Percentiles rank a stretch among this genome's conserved stretches.
Evolutionary conservation across 2,329 filamentous ascomycete genomes (phyloP).

Genomic region (Diaporthe eres): DNA sequence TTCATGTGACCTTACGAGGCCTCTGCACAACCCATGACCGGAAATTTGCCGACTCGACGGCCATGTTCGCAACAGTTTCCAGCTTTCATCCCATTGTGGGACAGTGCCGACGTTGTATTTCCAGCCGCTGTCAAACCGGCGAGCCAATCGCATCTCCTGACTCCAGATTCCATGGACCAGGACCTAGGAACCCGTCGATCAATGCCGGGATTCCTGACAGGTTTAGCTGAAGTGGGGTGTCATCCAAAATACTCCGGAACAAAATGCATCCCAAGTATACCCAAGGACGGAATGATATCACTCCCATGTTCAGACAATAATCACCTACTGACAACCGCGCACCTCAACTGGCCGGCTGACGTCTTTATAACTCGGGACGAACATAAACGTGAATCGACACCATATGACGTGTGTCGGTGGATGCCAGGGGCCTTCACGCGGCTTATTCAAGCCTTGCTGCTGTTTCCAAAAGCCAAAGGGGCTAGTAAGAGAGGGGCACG

Average conservation of each 20-base stretch:
- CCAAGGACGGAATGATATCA: neutral
- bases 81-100: constrained; percentile 25
- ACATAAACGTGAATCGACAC: neutral
- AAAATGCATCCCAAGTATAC: constrained; percentile 16
- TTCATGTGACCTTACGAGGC: neutral
- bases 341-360: neutral
- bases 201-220: constrained; percentile 4
- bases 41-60: constrained; percentile 3
- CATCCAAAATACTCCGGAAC: constrained; percentile 14
- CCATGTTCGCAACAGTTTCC: constrained; percentile 15
- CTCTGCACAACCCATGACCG: too few species aligned
- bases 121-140: constrained; percentile 16
- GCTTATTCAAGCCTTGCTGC: neutral
- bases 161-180: neutral
- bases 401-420: neutral
- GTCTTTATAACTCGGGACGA: neutral
- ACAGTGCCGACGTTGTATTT: constrained; percentile 14
- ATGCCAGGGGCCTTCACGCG: too few species aligned
- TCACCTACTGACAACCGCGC: neutral
- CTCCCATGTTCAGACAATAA: neutral
- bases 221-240: neutral
- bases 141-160: constrained; percentile 18
- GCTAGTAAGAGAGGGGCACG: neutral
- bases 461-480: neutral
- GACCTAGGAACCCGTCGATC: constrained; percentile 17